Percentiles rank a stretch among this genome's conserved stretches.
Conservation (phyloP, 1,139 yeast genomes). For the Magnusiomyces paraingens region DNA sequence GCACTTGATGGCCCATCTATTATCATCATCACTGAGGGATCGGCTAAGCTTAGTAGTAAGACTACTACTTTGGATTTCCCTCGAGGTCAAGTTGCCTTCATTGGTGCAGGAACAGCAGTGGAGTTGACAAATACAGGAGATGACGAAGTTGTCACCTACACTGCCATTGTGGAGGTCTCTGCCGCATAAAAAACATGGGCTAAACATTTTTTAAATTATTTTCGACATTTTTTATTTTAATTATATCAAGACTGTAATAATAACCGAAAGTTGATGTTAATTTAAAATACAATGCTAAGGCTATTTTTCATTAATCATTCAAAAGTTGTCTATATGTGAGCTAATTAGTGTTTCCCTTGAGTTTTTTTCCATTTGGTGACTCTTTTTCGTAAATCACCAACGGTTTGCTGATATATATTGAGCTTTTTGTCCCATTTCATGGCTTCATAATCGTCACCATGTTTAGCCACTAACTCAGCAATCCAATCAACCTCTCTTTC, state of each 20-base stretch:
- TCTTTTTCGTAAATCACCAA: conserved; percentile 73
- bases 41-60: conserved; percentile 49
- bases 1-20: conserved; percentile 83
- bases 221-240: neutral
- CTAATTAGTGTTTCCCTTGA: conserved; percentile 24
- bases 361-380: conserved; percentile 59
- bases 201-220: neutral
- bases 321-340: neutral
- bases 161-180: conserved; percentile 22
- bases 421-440: conserved; percentile 91
- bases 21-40: conserved; percentile 74
- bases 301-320: neutral
- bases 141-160: conserved; percentile 21
- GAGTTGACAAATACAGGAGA: conserved; percentile 47
- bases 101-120: conserved; percentile 68
- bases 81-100: conserved; percentile 75
- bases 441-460: conserved; percentile 81
- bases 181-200: neutral
- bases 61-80: conserved; percentile 38
- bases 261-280: too few species aligned
- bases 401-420: conserved; percentile 75
- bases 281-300: neutral
- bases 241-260: neutral
- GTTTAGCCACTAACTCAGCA: conserved; percentile 53
- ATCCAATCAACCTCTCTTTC: conserved; percentile 76